Evolutionary conservation across 805 yeast species (phyloP), one percentile per base, ranked within the genome.

Genomic region (Grigorovia humatica): DNA sequence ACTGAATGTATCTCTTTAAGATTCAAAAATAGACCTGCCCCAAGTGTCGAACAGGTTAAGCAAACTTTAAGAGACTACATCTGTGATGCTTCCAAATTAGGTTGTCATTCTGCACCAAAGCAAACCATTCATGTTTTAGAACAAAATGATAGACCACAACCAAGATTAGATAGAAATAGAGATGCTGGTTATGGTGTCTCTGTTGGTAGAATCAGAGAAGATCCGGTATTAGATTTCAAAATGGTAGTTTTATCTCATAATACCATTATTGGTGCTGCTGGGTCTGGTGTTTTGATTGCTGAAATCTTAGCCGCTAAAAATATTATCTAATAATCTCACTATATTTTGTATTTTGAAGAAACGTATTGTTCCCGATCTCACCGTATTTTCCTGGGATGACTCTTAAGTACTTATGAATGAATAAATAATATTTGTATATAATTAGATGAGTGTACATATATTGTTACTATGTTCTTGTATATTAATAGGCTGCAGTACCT

Each of bases 261-360:
- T 77, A 93, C 99, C 51, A 79, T 93, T 62, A 88, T 93, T 59
- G 99, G 99, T 65, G 99, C 99, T 64, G 99, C 99, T 27, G 99
- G 99, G 68, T 85, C 97, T 9, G 99, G 99, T 70, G 77, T 93
- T 55, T 80, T 93, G 70, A 93, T 93, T 67, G 99, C 95, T 50
- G 99, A 93, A 74, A 76, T 89, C 51, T 76, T 93, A 61, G 70
- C 79, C 54, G 90, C 90, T 54, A 89, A 85, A 73, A 77, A 80
- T 54, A 70, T 88, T 58, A 77, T 91, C 56, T 89, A 77, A 68
- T 2, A 44, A 17, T 23, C 6, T 23, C 27, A 9, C 18, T 38
- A 12, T 38, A 38, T 38, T 32, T 32, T 32, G 15, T 11, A 32
- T 32, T 32, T 32, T 32, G 6, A 23, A n/a, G n/a, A n/a, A n/a